These are phyloP conservation scores for Medicago truncatula DNA, from an alignment of 306 rosid species.

Conservation along the genomic window DNA sequence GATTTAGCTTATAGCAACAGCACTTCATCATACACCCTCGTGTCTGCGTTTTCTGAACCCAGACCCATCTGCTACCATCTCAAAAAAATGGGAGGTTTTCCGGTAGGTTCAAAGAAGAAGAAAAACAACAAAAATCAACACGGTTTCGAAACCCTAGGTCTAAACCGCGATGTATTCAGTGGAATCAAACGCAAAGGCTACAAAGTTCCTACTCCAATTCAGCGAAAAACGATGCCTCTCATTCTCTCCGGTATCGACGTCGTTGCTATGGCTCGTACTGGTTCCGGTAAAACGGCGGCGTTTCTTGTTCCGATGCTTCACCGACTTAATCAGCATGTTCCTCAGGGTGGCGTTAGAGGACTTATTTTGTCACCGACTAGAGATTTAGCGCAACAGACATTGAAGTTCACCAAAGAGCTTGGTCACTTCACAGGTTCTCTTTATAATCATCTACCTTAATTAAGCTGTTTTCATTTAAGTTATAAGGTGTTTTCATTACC, in stretches of 20 bases:
- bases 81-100: background rate
- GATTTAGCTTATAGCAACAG: background rate
- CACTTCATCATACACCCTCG: background rate
- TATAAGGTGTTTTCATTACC: background rate
- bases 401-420: slow-evolving; percentile 82
- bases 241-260: slow-evolving; percentile 86
- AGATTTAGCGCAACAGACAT: slow-evolving; percentile 89
- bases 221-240: slow-evolving; percentile 92
- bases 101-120: slow-evolving; percentile 24
- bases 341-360: slow-evolving; percentile 86
- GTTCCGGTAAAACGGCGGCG: slow-evolving; percentile 97
- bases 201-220: slow-evolving; percentile 90
- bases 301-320: slow-evolving; percentile 89
- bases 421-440: slow-evolving; percentile 70
- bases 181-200: slow-evolving; percentile 89
- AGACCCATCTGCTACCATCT: background rate
- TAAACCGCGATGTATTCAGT: slow-evolving; percentile 61
- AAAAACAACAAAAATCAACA: slow-evolving; percentile 65
- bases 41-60: background rate
- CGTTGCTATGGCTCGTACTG: slow-evolving; percentile 98
- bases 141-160: slow-evolving; percentile 81
- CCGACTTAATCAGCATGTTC: slow-evolving; percentile 74
- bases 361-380: slow-evolving; percentile 85
- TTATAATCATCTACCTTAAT: background rate
- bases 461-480: background rate